These are phyloP conservation scores for Cornus controversa DNA, from an alignment of 148 eudicot species.

Conservation along the genomic window DNA sequence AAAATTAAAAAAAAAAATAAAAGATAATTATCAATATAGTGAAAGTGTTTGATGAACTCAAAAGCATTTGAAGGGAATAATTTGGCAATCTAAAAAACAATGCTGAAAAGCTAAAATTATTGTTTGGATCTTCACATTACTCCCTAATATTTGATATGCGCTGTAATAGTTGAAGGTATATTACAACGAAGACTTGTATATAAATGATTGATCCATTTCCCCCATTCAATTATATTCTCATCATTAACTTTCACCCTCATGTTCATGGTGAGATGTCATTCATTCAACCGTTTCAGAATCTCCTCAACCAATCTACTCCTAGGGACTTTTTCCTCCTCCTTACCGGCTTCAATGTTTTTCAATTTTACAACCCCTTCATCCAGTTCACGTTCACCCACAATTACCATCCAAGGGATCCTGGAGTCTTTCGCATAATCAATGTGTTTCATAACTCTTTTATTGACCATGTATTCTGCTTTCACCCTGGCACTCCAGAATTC, in stretches of 20 bases:
- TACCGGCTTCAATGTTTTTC: constrained; percentile 50
- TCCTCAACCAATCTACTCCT: constrained; percentile 52
- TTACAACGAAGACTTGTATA: not conserved
- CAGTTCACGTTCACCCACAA: constrained; percentile 71
- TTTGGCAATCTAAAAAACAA: not conserved
- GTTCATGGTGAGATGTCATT: constrained; percentile 23
- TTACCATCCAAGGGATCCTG: constrained; percentile 72
- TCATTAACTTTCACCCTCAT: too few species aligned
- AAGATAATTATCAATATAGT: too few species aligned
- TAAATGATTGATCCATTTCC: not conserved
- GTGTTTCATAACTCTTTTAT: constrained; percentile 67
- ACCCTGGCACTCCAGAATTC: constrained; percentile 74
- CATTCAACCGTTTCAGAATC: constrained; percentile 39
- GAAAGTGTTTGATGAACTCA: too few species aligned
- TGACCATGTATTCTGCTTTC: constrained; percentile 58
- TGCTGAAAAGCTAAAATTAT: not conserved
- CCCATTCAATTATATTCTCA: too few species aligned
- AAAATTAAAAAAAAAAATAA: too few species aligned
- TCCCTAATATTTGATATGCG: too few species aligned
- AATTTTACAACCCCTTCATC: constrained; percentile 65
- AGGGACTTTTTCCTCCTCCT: constrained; percentile 50
- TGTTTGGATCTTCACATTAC: too few species aligned
- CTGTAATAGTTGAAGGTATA: too few species aligned
- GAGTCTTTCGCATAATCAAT: constrained; percentile 68
- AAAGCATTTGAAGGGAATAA: not conserved